phyloP scores from a whole-genome alignment of 495 filamentous ascomycete species.

The Annulohypoxylon maeteangense region DNA sequence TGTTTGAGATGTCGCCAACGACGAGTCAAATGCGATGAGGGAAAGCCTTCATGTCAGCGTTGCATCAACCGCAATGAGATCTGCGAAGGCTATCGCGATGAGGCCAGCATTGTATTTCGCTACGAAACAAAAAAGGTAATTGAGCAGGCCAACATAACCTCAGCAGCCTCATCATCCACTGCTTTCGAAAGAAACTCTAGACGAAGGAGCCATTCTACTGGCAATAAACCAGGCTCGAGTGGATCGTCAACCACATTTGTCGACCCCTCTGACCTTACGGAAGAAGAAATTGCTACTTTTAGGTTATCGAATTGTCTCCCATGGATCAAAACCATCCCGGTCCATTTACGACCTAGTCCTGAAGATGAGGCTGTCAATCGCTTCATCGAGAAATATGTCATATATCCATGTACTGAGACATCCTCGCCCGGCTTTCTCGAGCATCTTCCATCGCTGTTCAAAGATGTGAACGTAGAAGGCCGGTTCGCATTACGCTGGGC shows the following conservation, averaged over 20 bases:
- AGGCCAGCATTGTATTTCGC: constrained; percentile 45
- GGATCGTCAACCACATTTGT: neutral
- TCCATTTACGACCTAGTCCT: constrained; percentile 14
- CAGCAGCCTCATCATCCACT: neutral
- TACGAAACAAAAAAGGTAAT: constrained; percentile 46
- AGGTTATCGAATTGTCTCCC: constrained; percentile 12
- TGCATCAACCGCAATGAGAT: constrained; percentile 47
- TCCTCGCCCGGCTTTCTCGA: constrained; percentile 50
- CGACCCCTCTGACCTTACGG: constrained; percentile 36
- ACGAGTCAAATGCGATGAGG: constrained; percentile 47
- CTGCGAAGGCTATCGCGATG: constrained; percentile 49
- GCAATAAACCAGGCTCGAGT: neutral
- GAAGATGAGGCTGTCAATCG: constrained; percentile 46
- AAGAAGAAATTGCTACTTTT: constrained; percentile 20
- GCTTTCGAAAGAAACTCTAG: neutral
- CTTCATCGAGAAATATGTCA: constrained; percentile 51
- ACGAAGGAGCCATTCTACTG: constrained; percentile 24
- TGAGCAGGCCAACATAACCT: constrained; percentile 16
- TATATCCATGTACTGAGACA: constrained; percentile 50
- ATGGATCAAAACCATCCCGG: constrained; percentile 11
- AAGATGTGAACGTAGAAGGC: constrained; percentile 49
- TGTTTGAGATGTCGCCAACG: constrained; percentile 45
- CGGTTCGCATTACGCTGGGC: constrained; percentile 50
- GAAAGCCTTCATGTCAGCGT: constrained; percentile 44
- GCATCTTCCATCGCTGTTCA: constrained; percentile 49